Evolutionary conservation across 306 rosid genomes (phyloP).

Genomic region (Cucumis sativus): DNA sequence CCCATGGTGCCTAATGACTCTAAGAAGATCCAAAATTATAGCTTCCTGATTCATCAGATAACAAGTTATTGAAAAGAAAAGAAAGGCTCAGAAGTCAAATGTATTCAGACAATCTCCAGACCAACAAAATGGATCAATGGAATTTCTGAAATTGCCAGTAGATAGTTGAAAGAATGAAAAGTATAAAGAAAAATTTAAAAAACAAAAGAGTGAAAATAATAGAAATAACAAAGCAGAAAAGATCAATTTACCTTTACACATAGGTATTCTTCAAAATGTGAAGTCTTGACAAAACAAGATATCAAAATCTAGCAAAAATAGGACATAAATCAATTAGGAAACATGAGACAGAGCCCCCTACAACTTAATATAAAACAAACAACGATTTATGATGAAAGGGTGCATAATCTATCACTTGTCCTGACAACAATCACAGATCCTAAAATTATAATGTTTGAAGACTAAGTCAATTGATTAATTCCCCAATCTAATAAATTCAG

Average conservation of each 20-base stretch:
- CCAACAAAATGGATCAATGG: neutral
- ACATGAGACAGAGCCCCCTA: neutral
- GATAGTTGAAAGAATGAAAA: neutral
- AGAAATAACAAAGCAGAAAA: neutral
- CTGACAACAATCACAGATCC: neutral
- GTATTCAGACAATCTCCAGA: neutral
- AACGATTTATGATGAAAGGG: neutral
- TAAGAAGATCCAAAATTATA: constrained; percentile 83
- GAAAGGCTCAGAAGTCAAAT: neutral
- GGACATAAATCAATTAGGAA: constrained; percentile 4
- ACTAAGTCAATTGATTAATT: neutral
- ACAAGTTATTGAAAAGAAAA: neutral
- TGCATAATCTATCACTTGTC: neutral
- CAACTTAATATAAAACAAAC: neutral
- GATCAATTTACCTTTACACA: constrained; percentile 65
- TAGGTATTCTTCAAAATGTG: constrained; percentile 81
- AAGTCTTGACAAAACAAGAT: constrained; percentile 92
- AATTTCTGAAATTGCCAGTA: neutral
- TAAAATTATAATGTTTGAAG: neutral
- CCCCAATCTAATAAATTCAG: neutral
- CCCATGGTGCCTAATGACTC: constrained; percentile 88
- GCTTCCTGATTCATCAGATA: constrained; percentile 43
- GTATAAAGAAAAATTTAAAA: neutral
- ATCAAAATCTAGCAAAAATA: constrained; percentile 53
- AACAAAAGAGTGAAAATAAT: neutral